Evolutionary conservation across 148 eudicot genomes (phyloP).

Genomic region (Rhododendron vialii): DNA sequence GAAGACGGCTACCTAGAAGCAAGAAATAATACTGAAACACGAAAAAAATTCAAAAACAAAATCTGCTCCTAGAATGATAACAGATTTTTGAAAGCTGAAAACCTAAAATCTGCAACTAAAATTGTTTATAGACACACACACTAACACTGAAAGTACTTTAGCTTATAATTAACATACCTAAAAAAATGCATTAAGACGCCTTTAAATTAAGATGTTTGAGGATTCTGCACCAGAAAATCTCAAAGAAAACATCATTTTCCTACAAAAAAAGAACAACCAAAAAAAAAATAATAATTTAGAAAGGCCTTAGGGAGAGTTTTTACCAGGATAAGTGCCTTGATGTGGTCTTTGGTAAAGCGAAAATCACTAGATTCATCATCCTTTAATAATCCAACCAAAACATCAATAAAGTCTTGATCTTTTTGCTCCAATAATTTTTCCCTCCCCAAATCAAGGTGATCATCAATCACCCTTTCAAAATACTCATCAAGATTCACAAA

Average conservation of each 20-base stretch:
- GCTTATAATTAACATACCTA: too few species aligned
- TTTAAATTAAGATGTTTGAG: neutral
- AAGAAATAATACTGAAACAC: too few species aligned
- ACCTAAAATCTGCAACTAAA: too few species aligned
- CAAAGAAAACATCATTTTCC: neutral
- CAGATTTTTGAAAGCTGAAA: too few species aligned
- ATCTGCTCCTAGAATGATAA: too few species aligned
- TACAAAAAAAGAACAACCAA: too few species aligned
- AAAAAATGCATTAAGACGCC: too few species aligned
- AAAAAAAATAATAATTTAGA: neutral
- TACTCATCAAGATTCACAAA: neutral
- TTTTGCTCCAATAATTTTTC: neutral
- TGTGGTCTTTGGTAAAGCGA: neutral
- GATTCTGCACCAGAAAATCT: neutral
- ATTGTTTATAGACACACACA: too few species aligned
- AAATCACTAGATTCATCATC: neutral
- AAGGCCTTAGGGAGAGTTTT: neutral
- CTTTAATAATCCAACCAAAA: neutral
- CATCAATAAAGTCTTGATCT: neutral
- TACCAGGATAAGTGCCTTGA: conserved; percentile 8
- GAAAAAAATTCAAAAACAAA: too few species aligned
- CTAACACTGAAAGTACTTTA: too few species aligned
- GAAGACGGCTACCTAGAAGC: too few species aligned
- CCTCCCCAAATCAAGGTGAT: neutral
- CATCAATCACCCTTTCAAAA: neutral